Percentiles rank a stretch among this genome's conserved stretches.
These are phyloP conservation scores for Crithidia bombi DNA, from an alignment of 208 protist genomes.

Conservation along the genomic window DNA sequence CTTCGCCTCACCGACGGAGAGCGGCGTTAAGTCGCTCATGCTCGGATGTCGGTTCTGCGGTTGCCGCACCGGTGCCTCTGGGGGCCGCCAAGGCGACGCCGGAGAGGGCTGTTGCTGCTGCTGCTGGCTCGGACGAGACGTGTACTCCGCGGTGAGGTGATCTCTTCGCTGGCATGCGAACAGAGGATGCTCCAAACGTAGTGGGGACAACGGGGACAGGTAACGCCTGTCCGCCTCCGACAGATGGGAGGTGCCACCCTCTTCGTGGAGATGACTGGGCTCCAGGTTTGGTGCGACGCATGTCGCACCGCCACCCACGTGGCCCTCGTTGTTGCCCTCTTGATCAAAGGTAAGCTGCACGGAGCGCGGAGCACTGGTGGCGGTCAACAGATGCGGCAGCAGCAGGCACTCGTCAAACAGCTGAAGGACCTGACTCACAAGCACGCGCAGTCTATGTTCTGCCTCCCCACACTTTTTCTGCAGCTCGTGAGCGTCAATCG, in stretches of 20 bases:
- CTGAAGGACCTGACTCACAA: constrained; percentile 8
- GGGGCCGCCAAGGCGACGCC: too few relatives aligned
- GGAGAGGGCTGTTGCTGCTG: not conserved
- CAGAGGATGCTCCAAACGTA: not conserved
- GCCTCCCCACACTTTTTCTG: not conserved
- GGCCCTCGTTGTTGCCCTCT: too few relatives aligned
- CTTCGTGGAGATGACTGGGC: too few relatives aligned
- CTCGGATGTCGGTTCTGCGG: constrained; percentile 5
- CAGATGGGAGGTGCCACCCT: too few relatives aligned
- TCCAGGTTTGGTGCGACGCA: too few relatives aligned
- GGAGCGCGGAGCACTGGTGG: not conserved
- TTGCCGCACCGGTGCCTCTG: too few relatives aligned
- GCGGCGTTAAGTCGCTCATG: constrained; percentile 20
- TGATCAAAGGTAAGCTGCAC: not conserved
- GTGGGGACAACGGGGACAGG: not conserved
- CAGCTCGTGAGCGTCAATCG: not conserved
- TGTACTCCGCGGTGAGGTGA: too few relatives aligned
- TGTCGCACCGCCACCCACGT: too few relatives aligned
- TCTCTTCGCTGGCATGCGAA: too few relatives aligned
- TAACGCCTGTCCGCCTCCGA: not conserved
- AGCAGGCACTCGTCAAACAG: constrained; percentile 29
- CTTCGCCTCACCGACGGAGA: constrained; percentile 8
- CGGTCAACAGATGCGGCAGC: constrained; percentile 32
- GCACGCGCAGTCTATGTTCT: constrained; percentile 1
- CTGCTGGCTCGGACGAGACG: not conserved